Conservation (phyloP, 345 rosid species). For the Anastatica hierochuntica region DNA sequence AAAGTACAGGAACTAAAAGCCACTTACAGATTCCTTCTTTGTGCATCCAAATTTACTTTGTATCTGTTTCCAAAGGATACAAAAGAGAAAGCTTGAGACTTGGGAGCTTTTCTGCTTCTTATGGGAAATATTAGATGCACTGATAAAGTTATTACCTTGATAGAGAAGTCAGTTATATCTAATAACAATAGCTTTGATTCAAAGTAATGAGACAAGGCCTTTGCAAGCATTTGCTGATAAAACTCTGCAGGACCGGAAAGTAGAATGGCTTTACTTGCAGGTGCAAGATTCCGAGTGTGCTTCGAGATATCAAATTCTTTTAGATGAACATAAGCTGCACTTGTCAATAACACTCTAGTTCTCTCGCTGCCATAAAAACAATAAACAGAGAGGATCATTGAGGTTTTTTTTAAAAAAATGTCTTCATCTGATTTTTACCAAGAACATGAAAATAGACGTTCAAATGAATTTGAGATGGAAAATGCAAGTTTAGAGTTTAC, state of each 20-base stretch:
- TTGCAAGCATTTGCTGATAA: constrained; percentile 91
- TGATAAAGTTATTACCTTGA: constrained; percentile 40
- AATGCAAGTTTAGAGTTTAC: neutral
- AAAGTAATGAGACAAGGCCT: constrained; percentile 72
- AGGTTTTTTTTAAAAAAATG: neutral
- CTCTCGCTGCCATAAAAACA: constrained; percentile 47
- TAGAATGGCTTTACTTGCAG: constrained; percentile 81
- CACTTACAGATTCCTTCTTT: constrained; percentile 62
- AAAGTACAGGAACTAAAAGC: neutral
- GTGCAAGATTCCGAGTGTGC: constrained; percentile 85
- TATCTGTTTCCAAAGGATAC: constrained; percentile 38
- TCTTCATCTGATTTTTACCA: constrained; percentile 1
- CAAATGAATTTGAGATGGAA: neutral
- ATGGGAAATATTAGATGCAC: neutral
- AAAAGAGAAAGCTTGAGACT: neutral
- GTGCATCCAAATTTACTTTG: constrained; percentile 79
- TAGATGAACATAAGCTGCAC: constrained; percentile 77
- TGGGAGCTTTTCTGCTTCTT: neutral
- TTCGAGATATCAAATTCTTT: constrained; percentile 69
- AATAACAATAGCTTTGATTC: constrained; percentile 73
- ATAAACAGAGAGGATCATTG: neutral
- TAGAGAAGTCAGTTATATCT: constrained; percentile 68
- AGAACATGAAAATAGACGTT: neutral
- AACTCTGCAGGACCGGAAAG: constrained; percentile 84
- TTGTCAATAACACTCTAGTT: constrained; percentile 56